Percentiles rank a stretch among this genome's conserved stretches.
Evolutionary conservation across 2,329 filamentous ascomycete genomes (phyloP).

Genomic region (Blastomyces emzantsi): DNA sequence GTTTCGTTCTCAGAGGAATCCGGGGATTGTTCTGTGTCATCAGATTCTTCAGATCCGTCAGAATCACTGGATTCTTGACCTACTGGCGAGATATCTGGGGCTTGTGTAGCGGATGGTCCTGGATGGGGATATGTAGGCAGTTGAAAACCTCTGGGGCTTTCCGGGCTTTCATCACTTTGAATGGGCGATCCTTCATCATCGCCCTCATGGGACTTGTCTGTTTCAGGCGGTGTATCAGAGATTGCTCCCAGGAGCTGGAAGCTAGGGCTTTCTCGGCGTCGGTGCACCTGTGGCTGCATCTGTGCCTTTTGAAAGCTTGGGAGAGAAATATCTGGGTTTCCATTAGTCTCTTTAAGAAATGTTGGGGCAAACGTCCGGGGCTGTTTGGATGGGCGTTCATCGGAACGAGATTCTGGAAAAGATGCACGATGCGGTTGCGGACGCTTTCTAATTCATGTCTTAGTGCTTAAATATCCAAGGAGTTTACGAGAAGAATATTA

Average conservation of each 20-base stretch:
- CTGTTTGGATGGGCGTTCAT: conserved; percentile 2
- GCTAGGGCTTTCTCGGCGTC: neutral
- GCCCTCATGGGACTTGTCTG: neutral
- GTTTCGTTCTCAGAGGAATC: neutral
- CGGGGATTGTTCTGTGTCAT: neutral
- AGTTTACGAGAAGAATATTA: neutral
- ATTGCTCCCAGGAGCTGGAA: conserved; percentile 3
- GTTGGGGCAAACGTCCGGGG: neutral
- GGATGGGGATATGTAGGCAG: neutral
- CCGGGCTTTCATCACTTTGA: conserved; percentile 1
- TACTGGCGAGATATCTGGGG: neutral
- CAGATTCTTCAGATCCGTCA: neutral
- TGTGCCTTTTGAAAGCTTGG: neutral
- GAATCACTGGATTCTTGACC: neutral
- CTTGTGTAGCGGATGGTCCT: neutral
- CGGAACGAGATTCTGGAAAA: neutral
- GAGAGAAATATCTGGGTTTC: neutral
- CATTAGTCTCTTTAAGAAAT: neutral
- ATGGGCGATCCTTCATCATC: neutral
- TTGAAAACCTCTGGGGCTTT: neutral
- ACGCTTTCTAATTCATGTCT: conserved; percentile 2
- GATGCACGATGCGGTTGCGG: neutral
- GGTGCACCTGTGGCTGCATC: neutral
- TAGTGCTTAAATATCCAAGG: neutral
- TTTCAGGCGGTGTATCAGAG: neutral